These are phyloP conservation scores for Kalmusia sp. DNA, from an alignment of 2,329 filamentous ascomycete species.

Conservation along the genomic window DNA sequence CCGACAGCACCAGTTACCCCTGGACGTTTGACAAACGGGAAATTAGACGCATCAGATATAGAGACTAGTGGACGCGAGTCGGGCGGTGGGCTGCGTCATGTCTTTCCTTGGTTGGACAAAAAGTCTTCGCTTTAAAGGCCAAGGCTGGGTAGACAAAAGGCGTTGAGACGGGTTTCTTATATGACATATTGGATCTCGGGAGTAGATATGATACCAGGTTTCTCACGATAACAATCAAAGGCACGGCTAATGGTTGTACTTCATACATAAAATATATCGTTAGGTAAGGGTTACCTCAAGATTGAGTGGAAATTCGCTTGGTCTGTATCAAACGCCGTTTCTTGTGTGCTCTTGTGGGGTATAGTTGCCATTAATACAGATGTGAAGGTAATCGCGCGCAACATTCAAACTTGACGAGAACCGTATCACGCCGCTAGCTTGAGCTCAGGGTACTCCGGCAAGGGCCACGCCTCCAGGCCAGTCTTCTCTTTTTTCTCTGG, in stretches of 20 bases:
- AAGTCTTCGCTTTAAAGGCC: slow-evolving; percentile 54
- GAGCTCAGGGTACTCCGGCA: slow-evolving; percentile 47
- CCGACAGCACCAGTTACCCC: slow-evolving; percentile 7
- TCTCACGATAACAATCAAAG: not conserved
- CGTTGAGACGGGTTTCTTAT: not conserved
- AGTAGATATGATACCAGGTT: slow-evolving; percentile 10
- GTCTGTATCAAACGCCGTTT: no score
- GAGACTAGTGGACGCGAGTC: slow-evolving; percentile 9
- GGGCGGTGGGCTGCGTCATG: slow-evolving; percentile 30
- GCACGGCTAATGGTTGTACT: no score
- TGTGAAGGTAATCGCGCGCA: no score
- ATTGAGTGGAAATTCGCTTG: no score
- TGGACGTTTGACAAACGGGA: slow-evolving; percentile 9
- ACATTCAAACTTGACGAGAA: no score
- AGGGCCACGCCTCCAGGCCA: slow-evolving; percentile 37
- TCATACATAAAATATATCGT: no score
- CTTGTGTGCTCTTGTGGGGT: no score
- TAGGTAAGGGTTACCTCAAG: no score
- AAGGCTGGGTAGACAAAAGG: not conserved
- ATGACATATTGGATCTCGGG: not conserved
- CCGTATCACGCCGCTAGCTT: slow-evolving; percentile 7
- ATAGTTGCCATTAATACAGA: no score
- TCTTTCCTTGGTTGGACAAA: slow-evolving; percentile 36
- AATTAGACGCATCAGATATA: slow-evolving; percentile 13
- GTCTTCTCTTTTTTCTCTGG: slow-evolving; percentile 32